phyloP scores from a whole-genome alignment of 495 filamentous ascomycete species.

The Staphylotrichum longicolle region DNA sequence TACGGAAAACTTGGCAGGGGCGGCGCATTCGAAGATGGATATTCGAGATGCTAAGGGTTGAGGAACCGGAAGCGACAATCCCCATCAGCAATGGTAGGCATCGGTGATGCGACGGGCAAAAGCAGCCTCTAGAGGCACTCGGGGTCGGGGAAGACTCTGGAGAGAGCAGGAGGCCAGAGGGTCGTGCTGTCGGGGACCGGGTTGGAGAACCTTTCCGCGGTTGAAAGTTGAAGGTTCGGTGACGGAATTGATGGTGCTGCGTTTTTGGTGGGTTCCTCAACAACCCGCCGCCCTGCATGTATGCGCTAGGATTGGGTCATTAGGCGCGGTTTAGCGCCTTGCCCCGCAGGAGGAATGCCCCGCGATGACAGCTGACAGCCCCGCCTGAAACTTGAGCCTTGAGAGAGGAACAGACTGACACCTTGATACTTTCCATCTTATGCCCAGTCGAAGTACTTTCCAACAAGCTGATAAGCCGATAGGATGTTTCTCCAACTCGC shows the following conservation, averaged over 20 bases:
- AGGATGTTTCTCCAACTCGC: no score
- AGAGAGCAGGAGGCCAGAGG: conserved; percentile 2
- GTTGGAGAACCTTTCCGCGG: conserved; percentile 14
- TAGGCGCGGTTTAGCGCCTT: conserved; percentile 16
- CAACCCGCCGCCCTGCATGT: not conserved
- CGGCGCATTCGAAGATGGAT: conserved; percentile 41
- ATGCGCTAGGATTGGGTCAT: conserved; percentile 18
- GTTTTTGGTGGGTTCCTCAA: conserved; percentile 22
- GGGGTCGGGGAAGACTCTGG: conserved; percentile 4
- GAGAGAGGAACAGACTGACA: no score
- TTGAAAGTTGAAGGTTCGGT: conserved; percentile 25
- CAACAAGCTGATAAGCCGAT: no score
- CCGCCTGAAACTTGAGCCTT: no score
- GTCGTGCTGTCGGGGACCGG: conserved; percentile 14
- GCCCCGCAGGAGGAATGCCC: conserved; percentile 4
- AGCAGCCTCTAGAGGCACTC: conserved; percentile 26
- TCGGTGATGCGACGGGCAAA: conserved; percentile 38
- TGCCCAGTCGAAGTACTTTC: no score
- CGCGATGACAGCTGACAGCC: not conserved
- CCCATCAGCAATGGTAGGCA: conserved; percentile 47
- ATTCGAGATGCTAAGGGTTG: conserved; percentile 46
- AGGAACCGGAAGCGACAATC: conserved; percentile 47
- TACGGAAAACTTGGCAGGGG: conserved; percentile 15
- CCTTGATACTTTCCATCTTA: no score
- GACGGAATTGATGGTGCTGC: conserved; percentile 30